A percentile compares a stretch with the other conserved stretches of the same genome.
These are phyloP conservation scores for Agaricus subrufescens DNA, from an alignment of 768 basidiomycete genomes.

Conservation along the genomic window DNA sequence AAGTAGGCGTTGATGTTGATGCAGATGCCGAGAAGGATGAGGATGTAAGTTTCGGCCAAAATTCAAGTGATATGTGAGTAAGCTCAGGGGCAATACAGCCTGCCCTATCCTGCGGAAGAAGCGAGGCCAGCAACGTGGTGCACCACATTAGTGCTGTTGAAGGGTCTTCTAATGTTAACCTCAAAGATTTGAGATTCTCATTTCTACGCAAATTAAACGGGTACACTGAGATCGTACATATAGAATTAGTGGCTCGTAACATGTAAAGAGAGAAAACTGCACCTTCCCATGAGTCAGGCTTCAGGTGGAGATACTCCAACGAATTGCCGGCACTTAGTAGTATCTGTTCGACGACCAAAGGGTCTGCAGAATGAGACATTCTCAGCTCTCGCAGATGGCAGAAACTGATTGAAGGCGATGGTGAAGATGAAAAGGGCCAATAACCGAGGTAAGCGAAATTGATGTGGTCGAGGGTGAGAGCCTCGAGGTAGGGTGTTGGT, in stretches of 20 bases:
- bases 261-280: neutral
- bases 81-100: constrained; percentile 16
- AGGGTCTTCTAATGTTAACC: constrained; percentile 37
- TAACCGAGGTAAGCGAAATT: constrained; percentile 30
- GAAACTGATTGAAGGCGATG: constrained; percentile 25
- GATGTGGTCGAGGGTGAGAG: constrained; percentile 38
- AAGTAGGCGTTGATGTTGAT: neutral
- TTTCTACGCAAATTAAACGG: constrained; percentile 32
- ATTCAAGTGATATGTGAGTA: constrained; percentile 32
- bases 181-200: constrained; percentile 30
- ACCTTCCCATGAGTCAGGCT: constrained; percentile 38
- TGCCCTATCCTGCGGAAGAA: constrained; percentile 9
- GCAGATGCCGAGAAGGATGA: constrained; percentile 5
- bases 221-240: constrained; percentile 18
- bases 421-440: constrained; percentile 30
- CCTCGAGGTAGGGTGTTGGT: constrained; percentile 23
- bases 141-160: constrained; percentile 34
- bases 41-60: constrained; percentile 33
- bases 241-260: neutral
- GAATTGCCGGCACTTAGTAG: constrained; percentile 28
- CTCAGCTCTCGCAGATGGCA: constrained; percentile 35
- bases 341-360: constrained; percentile 29
- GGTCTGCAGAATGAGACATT: constrained; percentile 35
- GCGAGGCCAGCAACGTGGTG: constrained; percentile 22
- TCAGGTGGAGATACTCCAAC: constrained; percentile 39